Evolutionary conservation across 345 rosid genomes (phyloP).

Genomic region (Arabidopsis thaliana): TAIR10.1 NC_003076.8:5518501-5519000

Average conservation of each 20-base stretch:
- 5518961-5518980: background rate
- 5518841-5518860: constrained; percentile 69
- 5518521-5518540: constrained; percentile 83
- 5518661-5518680: constrained; percentile 89
- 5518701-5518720: constrained; percentile 86
- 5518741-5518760: constrained; percentile 68
- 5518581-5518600: constrained; percentile 54
- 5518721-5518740: constrained; percentile 87
- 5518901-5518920: constrained; percentile 54
- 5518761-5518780: constrained; percentile 54
- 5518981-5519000: background rate
- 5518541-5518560: constrained; percentile 58
- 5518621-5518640: constrained; percentile 99
- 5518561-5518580: constrained; percentile 40
- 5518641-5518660: constrained; percentile 93
- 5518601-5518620: constrained; percentile 94
- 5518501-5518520: constrained; percentile 98
- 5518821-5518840: constrained; percentile 61
- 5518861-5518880: constrained; percentile 95
- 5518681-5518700: constrained; percentile 85
- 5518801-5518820: constrained; percentile 70
- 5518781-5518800: constrained; percentile 56
- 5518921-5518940: constrained; percentile 11
- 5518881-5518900: constrained; percentile 59
- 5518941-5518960: background rate